phyloP scores from a whole-genome alignment of 768 basidiomycete species.

The Podaxis pistillaris region DNA sequence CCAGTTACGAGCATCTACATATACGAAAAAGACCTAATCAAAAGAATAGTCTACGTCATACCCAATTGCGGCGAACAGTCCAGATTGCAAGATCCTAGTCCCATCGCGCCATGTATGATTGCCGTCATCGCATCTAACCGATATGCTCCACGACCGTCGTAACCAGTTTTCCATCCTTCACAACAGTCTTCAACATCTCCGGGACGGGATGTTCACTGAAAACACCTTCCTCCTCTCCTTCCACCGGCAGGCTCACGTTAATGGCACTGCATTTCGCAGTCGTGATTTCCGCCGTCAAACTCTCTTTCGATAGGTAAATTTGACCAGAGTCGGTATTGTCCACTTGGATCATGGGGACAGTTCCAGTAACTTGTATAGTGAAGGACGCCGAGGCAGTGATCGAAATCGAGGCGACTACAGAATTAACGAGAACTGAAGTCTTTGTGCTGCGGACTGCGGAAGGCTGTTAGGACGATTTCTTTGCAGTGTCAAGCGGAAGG shows the following conservation, averaged over 20 bases:
- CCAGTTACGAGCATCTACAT: no score
- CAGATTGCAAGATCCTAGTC: background rate
- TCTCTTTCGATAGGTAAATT: conserved; percentile 86
- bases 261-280: conserved; percentile 93
- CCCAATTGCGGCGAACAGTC: background rate
- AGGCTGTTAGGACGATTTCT: background rate
- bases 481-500: conserved; percentile 6
- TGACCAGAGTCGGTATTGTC: conserved; percentile 96
- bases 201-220: conserved; percentile 90
- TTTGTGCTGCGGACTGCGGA: conserved; percentile 81
- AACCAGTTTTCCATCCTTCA: conserved; percentile 80
- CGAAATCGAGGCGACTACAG: conserved; percentile 87
- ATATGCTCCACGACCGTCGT: conserved; percentile 88
- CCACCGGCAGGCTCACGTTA: conserved; percentile 85
- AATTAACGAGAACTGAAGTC: conserved; percentile 85
- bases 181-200: conserved; percentile 90
- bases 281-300: conserved; percentile 78
- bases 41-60: background rate
- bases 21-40: no score
- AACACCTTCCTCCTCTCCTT: conserved; percentile 88
- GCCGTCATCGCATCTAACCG: conserved; percentile 35
- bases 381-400: conserved; percentile 94
- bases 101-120: background rate
- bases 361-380: conserved; percentile 86
- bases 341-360: conserved; percentile 87